Evolutionary conservation across 1,139 yeast species (phyloP), one percentile per base, ranked within the genome.

Genomic region (Pneumocystis canis): DNA sequence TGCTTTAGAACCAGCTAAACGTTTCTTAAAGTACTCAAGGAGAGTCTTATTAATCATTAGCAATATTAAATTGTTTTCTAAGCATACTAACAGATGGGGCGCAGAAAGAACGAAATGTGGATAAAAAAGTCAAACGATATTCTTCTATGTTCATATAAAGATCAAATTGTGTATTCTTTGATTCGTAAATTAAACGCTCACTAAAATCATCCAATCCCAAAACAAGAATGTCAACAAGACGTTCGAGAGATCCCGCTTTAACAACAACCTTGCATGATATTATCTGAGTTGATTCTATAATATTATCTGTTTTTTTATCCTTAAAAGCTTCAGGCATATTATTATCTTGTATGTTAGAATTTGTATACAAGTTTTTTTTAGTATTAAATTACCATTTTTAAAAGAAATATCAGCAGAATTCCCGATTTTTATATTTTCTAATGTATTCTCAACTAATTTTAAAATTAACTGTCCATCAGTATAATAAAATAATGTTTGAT

Each of bases 101-200:
- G 61, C 84, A 80, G 68, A 84, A 84, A 66, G 84, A 80, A 65
- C 84, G 77, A 71, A 82, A 84, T 0, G 86, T 82, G 25, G 85
- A 83, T 67, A 84, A 82, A 69, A 84, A 84, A 0, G 86, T 82
- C 64, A 81, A 76, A 0, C 86, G 83, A 67, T 79, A 84, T 14
- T 78, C 75, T 53, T 80, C 82, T 73, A 81, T 80, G 70, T 84
- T 84, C 80, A 84, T 82, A 62, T 78, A 77, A 61, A 80, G 69
- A 61, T 76, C 61, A 16, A 54, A 61, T 14, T 54, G 56, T 6
- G 53, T 47, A 14, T 63, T 53, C 32, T 63, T 64, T 6, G 41
- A 30, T 56, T 60, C 58, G 63, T 11, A n/a, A 47, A 33, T 5
- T 47, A 41, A 35, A 58, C 18, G 39, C 81, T 84, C 11, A 72